phyloP scores from a whole-genome alignment of 106 monocot genomes.

The Dioscorea dumetorum region DNA sequence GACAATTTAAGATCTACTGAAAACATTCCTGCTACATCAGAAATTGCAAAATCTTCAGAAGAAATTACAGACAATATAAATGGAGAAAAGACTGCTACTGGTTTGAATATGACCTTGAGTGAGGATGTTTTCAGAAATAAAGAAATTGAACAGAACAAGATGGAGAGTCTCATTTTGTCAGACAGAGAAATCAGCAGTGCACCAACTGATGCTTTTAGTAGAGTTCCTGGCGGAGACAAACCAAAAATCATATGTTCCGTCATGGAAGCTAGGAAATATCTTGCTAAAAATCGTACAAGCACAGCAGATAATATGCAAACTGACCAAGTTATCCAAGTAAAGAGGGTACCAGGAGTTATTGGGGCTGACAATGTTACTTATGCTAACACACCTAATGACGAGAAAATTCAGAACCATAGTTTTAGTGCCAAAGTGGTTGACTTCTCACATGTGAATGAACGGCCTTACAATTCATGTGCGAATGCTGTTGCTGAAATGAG shows the following conservation, averaged over 20 bases:
- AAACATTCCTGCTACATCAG: background rate
- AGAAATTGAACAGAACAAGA: slow-evolving; percentile 2
- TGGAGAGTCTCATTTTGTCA: background rate
- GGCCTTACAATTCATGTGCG: background rate
- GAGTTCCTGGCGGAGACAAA: slow-evolving; percentile 6
- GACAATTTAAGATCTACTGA: background rate
- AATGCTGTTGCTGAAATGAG: background rate
- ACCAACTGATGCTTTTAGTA: slow-evolving; percentile 6
- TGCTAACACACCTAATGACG: slow-evolving; percentile 1
- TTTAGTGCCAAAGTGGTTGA: background rate
- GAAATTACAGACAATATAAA: no score
- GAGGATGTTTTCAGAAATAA: background rate
- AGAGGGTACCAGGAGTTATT: background rate
- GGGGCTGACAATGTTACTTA: background rate
- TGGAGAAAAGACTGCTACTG: no score
- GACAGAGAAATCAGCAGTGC: slow-evolving; percentile 6
- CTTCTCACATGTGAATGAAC: background rate
- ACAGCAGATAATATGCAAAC: slow-evolving; percentile 2
- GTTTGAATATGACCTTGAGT: background rate
- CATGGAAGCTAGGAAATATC: slow-evolving; percentile 61
- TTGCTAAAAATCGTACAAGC: slow-evolving; percentile 24
- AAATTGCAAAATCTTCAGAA: no score
- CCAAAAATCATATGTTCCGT: slow-evolving; percentile 55
- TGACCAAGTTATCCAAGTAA: background rate
- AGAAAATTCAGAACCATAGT: background rate